Evolutionary conservation across 1,284 basidiomycete genomes (phyloP).

Genomic region (Phaffia rhodozyma): DNA sequence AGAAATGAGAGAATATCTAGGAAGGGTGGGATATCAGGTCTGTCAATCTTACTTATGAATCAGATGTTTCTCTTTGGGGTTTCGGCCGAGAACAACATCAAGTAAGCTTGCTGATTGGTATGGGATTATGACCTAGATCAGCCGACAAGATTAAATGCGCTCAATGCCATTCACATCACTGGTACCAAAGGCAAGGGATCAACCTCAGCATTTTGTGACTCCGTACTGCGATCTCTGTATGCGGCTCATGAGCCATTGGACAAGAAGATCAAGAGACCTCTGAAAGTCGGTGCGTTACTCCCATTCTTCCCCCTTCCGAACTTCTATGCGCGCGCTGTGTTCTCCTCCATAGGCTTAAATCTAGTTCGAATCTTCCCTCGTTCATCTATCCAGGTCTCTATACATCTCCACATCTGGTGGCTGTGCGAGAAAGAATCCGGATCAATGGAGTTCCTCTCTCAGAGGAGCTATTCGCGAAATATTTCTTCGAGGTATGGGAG

Average conservation of each 20-base stretch:
- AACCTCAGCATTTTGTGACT: conserved; percentile 78
- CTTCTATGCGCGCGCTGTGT: too few species aligned
- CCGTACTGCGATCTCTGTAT: conserved; percentile 7
- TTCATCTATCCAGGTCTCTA: conserved; percentile 58
- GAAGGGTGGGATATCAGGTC: conserved; percentile 75
- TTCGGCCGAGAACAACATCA: background rate
- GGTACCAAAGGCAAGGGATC: conserved; percentile 99
- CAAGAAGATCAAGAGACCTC: background rate
- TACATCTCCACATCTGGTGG: conserved; percentile 92
- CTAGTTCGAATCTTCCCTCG: background rate
- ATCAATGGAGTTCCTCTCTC: conserved; percentile 83
- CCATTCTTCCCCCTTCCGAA: background rate
- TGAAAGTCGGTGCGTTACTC: conserved; percentile 14
- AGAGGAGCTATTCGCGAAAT: conserved; percentile 76
- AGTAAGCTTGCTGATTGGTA: background rate
- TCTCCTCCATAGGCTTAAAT: background rate
- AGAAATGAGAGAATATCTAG: conserved; percentile 84
- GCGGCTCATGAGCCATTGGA: background rate
- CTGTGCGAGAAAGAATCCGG: conserved; percentile 89
- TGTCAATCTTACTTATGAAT: conserved; percentile 24
- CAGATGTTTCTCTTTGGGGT: background rate
- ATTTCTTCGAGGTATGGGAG: conserved; percentile 97
- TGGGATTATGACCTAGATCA: conserved; percentile 29
- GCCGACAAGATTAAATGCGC: conserved; percentile 68
- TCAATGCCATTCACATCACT: conserved; percentile 94